Base-by-base conservation (phyloP, 2,329 filamentous ascomycete species). In the Penicillium sp. region DNA sequence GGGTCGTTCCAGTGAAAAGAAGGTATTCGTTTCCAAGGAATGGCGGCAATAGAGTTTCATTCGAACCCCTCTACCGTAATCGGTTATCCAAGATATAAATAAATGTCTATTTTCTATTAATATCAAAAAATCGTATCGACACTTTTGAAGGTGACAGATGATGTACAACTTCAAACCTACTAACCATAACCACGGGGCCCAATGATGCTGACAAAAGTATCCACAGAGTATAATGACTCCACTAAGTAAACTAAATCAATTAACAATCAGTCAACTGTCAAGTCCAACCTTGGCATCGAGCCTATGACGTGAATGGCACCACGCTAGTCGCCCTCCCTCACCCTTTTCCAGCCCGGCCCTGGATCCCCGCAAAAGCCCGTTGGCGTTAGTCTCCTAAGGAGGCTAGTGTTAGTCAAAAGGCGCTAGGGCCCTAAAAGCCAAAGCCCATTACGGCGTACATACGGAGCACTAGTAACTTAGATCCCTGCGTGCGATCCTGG, bases 401-500 rank as follows among this genome's bases (percentile, higher is more conserved):
- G 33, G n/a, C n/a, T 10, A 22, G 35, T 15, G 35, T 13, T 19
- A n/a, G 17, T 19, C 19, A 51, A 51, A 38, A 50, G 59, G 51
- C 56, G 53, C 53, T 59, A 59, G 24, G 30, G 30, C 49, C 50
- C 40, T 33, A 53, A 49, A 17, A 37, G 56, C 4, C 24, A 44
- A 12, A 44, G 9, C 10, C 40, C 26, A 49, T n/a, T 47, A 47
- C 44, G 24, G 24, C n/a, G 45, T 49, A n/a, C 13, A 15, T 49
- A 30, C 45, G 24, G 45, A 49, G 42, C 4, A 37, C 37, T 40
- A 24, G 40, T 28, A 49, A 49, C 24, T 44, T 28, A 45, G 61
- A 75, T 73, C 73, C 73, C 70, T 74, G 71, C 60, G 66, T 74
- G 65, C 70, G 72, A 73, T 73, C 70, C 72, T 74, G 66, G 65